Evolutionary conservation across 1,284 basidiomycete genomes (phyloP), one percentile per base, ranked within the genome.

Genomic region (Pisolithus thermaeus): DNA sequence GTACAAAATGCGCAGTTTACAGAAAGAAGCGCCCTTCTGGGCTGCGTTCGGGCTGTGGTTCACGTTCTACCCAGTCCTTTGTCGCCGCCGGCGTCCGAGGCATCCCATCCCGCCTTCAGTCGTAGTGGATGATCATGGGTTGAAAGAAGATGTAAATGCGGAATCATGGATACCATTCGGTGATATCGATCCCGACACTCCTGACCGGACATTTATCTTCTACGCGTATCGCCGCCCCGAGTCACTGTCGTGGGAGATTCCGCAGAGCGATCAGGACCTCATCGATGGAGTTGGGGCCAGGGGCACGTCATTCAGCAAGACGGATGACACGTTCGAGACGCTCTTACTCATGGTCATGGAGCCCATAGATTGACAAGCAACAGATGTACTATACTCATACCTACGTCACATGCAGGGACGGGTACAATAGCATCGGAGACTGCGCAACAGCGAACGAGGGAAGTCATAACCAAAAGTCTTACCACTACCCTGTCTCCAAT

Each of bases 1-100:
- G 0, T 90, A 92, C 76, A 90, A 85, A 68, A 73, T 90, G 39
- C 83, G 90, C 35, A 90, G 87, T 54, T 72, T 91, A 38, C 57
- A 76, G 2, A 91, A 90, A 60, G 91, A 93, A 63, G 74, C 81
- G 1, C 74, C 83, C 0, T 94, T 93, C 66, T 93, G 90, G 90
- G 73, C 75, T 11, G 84, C 84, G 0, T 87, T 94, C 57, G 89
- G 90, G 16, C 67, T 86, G 1, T 94, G 89, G 90, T 94, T 92
- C 69, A 65, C 74, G 7, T 89, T 86, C 55, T 62, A 70, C 41
- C 83, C 87, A 1, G 82, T 91, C 3, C 68, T 87, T 7, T 63
- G 63, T 11, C 71, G 66, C 11, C 71, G 65, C 35, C 47, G 50
- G 14, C 23, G 40, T 3, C 39, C 22, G 28, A 44, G 28, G n/a